A percentile compares a stretch with the other conserved stretches of the same genome.
Evolutionary conservation across 1,139 yeast genomes (phyloP).

Genomic region (Taphrina communis): DNA sequence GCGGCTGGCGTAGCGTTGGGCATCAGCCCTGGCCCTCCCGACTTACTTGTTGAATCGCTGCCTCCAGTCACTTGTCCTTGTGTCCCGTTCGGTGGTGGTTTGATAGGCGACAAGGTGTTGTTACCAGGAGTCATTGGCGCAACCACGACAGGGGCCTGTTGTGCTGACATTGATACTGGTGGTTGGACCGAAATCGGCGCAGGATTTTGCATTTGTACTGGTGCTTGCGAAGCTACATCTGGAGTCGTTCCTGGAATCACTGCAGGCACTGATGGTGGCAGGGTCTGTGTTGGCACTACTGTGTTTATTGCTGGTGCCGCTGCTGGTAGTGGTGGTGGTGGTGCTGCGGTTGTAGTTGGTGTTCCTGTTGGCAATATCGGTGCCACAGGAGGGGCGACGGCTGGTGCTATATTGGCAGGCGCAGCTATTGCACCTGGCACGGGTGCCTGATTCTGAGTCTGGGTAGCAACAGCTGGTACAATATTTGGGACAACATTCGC

Average conservation of each 20-base stretch:
- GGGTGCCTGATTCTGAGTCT: constrained; percentile 8
- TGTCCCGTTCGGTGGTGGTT: background rate
- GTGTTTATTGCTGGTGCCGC: background rate
- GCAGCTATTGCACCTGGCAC: background rate
- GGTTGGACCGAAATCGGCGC: background rate
- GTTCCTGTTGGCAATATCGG: background rate
- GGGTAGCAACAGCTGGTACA: background rate
- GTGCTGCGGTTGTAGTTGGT: background rate
- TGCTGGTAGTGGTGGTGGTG: background rate
- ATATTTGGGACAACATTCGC: background rate
- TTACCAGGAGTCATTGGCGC: background rate
- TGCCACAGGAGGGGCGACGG: background rate
- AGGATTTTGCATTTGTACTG: constrained; percentile 4
- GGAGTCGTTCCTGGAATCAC: background rate
- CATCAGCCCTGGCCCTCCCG: background rate
- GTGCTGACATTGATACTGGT: background rate
- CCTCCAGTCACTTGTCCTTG: background rate
- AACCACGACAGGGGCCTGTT: background rate
- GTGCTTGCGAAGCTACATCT: background rate
- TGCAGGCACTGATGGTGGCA: background rate
- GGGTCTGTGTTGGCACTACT: background rate
- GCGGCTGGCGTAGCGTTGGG: background rate
- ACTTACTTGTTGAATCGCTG: background rate
- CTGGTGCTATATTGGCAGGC: constrained; percentile 8
- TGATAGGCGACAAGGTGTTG: background rate